Base-by-base conservation (phyloP, 345 rosid species). In the Moricandia arvensis region DNA sequence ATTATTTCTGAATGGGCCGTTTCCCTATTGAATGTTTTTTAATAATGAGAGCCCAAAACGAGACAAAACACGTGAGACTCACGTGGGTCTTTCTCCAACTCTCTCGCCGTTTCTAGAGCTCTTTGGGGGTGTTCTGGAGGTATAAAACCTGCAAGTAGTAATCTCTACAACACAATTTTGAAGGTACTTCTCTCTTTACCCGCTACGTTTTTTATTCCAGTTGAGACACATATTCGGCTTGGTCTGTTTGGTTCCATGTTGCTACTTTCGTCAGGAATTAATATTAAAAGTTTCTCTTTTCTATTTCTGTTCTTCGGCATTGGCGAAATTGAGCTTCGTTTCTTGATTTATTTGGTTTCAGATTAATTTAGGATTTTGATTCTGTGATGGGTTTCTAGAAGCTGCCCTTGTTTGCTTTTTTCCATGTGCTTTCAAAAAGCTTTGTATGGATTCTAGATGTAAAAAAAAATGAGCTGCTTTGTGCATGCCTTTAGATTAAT, bases 51-150 rank as follows among this genome's bases (percentile, higher is more conserved):
- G 38, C 38, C 64, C 24, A 30, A 59, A 62, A 9, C 11, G 1
- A 34, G 16, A 11, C 30, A 63, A 9, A 17, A 73, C 71, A 73
- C 77, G 77, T 73, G 71, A 4, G 5, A 3, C 45, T 38, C 77
- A 74, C 77, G 66, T 65, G 71, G 24, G 26, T 65, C 24, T 12
- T 45, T 37, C 64, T 72, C 21, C 65, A 16, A 55, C 33, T 41
- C 34, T 74, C 65, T 75, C 55, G 79, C 43, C 68, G 74, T 47
- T 75, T 67, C 74, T 49, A 75, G 74, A 68, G 31, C 38, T 59
- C 13, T 45, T 45, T 4, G 12, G 0, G 12, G 43, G 43, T 37
- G 43, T 11, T 10, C 7, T 29, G 1, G 3, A 29, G 51, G 55
- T 43, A 30, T 13, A 7, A 30, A 30, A 33, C 65, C 24, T 33